Base-by-base conservation (phyloP, 2,329 filamentous ascomycete species). In the Paracorniculantispora psalliotae region DNA sequence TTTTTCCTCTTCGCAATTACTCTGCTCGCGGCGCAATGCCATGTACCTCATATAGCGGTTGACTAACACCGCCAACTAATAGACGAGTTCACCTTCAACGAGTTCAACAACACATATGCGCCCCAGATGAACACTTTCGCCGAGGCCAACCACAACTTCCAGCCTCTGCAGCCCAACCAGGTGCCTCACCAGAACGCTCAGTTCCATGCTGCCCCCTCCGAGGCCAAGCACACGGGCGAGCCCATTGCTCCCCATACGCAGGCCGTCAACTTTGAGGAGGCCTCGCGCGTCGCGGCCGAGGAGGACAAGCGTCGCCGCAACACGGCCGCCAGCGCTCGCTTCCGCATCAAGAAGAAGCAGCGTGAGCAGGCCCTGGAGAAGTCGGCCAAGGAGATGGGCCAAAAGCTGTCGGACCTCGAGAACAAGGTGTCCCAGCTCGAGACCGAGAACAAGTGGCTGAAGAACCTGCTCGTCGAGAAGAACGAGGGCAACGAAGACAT, bases 331-430 rank as follows among this genome's bases (percentile, higher is more conserved):
- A 92, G 88, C 64, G 91, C 91, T 19, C 88, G 91, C 52, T 96
- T 96, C 81, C 88, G 91, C 61, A 86, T 94, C 71, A 96, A 96
- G 85, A 96, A 96, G 87, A 96, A 96, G 84, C 90, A 94, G 76
- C 88, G 91, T 53, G 91, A 96, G 78, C 89, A 92, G 73, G 88
- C 90, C 9, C 84, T 96, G 55, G 90, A 93, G 73, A 86, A 85
- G 68, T 88, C 85, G 3, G 87, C 91, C 67, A 91, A 92, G 73
- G 91, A 96, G 65, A 90, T 93, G 75, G 84, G 84, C 28, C 89
- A 94, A 48, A 92, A 92, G 76, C 89, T 92, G 54, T 79, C 83
- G 19, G 78, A 79, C 19, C 81, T 96, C 7, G 90, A 96, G 74
- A 81, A 81, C 67, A 85, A 85, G 60, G 87, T 94, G 57, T 82